Evolutionary conservation across 768 basidiomycete genomes (phyloP).

Genomic region (Lentinula sp.): DNA sequence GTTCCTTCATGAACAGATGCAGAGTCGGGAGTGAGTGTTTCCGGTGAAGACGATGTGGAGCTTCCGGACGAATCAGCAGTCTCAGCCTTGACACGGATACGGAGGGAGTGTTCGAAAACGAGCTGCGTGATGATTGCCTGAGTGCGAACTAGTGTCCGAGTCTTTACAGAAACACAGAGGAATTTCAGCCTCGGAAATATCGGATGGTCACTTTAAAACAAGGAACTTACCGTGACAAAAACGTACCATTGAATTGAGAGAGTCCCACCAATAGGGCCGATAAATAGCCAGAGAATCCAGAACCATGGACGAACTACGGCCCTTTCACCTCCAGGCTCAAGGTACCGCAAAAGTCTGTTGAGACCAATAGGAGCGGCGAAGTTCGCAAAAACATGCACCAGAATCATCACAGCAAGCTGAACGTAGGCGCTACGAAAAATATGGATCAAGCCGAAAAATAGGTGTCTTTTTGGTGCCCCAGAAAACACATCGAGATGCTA

Average conservation of each 20-base stretch:
- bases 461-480: conserved; percentile 32
- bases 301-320: conserved; percentile 59
- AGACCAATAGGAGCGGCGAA: conserved; percentile 35
- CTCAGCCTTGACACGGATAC: conserved; percentile 56
- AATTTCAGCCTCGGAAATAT: neutral
- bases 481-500: conserved; percentile 30
- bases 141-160: conserved; percentile 32
- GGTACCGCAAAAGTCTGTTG: conserved; percentile 33
- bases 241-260: conserved; percentile 50
- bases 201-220: neutral
- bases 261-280: conserved; percentile 38
- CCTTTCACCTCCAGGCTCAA: conserved; percentile 45
- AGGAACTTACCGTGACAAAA: conserved; percentile 36
- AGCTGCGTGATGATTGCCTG: conserved; percentile 42
- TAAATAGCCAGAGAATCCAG: conserved; percentile 51
- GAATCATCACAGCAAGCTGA: conserved; percentile 21
- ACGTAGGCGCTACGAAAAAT: conserved; percentile 29
- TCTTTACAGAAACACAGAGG: conserved; percentile 17
- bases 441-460: conserved; percentile 41
- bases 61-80: conserved; percentile 9
- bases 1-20: neutral
- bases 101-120: conserved; percentile 43
- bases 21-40: conserved; percentile 1
- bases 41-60: neutral
- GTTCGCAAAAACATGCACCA: conserved; percentile 17